Evolutionary conservation across 2,329 filamentous ascomycete genomes (phyloP).

Genomic region (Diplocarpon rosae): DNA sequence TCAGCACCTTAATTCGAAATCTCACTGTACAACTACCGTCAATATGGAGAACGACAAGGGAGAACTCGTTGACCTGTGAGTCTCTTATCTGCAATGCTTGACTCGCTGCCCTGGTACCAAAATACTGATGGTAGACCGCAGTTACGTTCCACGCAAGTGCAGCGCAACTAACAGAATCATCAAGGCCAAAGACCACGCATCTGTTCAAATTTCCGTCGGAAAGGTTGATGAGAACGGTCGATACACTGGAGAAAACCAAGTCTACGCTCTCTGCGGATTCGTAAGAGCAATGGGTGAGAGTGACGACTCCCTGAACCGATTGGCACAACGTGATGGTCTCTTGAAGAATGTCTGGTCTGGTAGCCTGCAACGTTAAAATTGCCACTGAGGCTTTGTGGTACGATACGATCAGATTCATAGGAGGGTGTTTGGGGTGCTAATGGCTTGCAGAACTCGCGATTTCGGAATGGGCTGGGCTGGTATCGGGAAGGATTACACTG

Average conservation of each 20-base stretch:
- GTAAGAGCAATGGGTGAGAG: conserved; percentile 96
- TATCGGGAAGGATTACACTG: conserved; percentile 16
- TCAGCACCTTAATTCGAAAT: conserved; percentile 21
- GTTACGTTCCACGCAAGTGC: conserved; percentile 98
- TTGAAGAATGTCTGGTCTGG: conserved; percentile 94
- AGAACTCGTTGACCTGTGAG: conserved; percentile 98
- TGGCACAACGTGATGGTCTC: conserved; percentile 91
- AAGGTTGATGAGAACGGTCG: conserved; percentile 99
- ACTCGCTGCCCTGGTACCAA: not conserved
- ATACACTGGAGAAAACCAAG: conserved; percentile 87
- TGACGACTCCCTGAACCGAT: conserved; percentile 91
- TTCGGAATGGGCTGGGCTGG: conserved; percentile 17
- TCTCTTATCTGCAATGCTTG: conserved; percentile 17
- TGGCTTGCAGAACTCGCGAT: conserved; percentile 21
- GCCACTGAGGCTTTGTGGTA: conserved; percentile 24
- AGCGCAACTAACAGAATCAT: conserved; percentile 99
- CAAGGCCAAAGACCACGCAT: conserved; percentile 99
- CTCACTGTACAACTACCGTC: conserved; percentile 30
- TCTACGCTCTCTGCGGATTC: conserved; percentile 95
- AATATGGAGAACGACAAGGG: conserved; percentile 99
- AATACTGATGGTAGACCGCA: conserved; percentile 30
- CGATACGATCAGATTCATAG: conserved; percentile 3
- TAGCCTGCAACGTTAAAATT: conserved; percentile 28
- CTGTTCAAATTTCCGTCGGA: conserved; percentile 90
- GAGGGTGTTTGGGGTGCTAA: conserved; percentile 12